Conservation (phyloP, 345 rosid genomes). For the Eucalyptus leucophloia region DNA sequence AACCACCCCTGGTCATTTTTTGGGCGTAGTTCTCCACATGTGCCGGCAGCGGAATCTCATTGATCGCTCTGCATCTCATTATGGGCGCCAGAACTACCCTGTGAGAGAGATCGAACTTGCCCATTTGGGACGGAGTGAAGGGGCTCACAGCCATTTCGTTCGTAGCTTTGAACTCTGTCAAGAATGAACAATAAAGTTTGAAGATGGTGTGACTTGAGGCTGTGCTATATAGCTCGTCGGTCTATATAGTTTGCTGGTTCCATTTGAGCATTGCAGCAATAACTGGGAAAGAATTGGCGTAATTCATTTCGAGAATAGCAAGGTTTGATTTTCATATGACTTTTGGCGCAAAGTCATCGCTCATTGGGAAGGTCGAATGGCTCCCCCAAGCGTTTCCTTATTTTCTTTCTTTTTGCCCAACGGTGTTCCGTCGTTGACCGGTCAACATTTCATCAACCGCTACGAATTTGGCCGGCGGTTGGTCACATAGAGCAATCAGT, state of each 20-base stretch:
- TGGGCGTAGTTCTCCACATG: background rate
- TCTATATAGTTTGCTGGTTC: background rate
- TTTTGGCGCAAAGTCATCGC: background rate
- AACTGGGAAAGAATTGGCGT: background rate
- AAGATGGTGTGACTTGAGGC: background rate
- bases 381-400: background rate
- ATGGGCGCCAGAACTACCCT: background rate
- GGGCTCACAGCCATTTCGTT: slow-evolving; percentile 2
- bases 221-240: background rate
- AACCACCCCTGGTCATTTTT: background rate
- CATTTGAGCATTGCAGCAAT: background rate
- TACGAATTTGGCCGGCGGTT: background rate
- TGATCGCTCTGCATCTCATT: background rate
- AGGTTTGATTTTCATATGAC: background rate
- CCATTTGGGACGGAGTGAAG: slow-evolving; percentile 52
- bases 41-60: background rate
- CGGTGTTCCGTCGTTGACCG: background rate
- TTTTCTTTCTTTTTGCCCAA: background rate
- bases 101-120: slow-evolving; percentile 41
- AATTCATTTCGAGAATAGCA: background rate
- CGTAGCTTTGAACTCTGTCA: background rate
- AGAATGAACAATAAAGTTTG: background rate
- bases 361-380: background rate
- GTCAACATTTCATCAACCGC: background rate
- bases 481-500: too few relatives aligned